phyloP scores from a whole-genome alignment of 192 early-diverging fungal genomes.

The Backusella macrospora region DNA sequence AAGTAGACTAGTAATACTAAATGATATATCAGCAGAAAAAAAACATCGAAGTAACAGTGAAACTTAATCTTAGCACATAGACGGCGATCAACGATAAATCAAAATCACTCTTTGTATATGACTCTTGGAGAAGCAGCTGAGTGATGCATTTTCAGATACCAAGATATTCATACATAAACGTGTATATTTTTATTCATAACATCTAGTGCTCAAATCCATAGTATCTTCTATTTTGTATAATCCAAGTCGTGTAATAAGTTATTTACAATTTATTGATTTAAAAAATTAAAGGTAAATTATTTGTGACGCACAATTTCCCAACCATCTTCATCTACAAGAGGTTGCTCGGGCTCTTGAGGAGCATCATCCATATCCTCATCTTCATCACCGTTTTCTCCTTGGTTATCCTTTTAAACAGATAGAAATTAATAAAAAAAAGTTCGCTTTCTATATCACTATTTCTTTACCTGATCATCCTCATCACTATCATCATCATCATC shows the following conservation, averaged over 20 bases:
- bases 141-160: too few relatives aligned
- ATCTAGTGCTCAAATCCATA: too few relatives aligned
- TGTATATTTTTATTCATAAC: too few relatives aligned
- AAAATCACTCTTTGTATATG: too few relatives aligned
- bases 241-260: neutral
- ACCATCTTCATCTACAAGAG: slow-evolving; percentile 24
- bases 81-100: too few relatives aligned
- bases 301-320: slow-evolving; percentile 26
- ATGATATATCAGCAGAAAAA: too few relatives aligned
- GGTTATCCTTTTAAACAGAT: neutral
- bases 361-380: slow-evolving; percentile 27
- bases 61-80: too few relatives aligned
- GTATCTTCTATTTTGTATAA: too few relatives aligned
- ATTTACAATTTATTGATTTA: slow-evolving; percentile 8
- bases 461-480: slow-evolving; percentile 20
- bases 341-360: slow-evolving; percentile 4
- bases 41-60: too few relatives aligned
- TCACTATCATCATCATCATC: slow-evolving; percentile 41
- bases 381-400: neutral
- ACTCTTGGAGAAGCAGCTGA: too few relatives aligned
- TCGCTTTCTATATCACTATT: neutral
- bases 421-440: neutral
- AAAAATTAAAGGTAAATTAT: slow-evolving; percentile 8
- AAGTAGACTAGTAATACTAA: too few relatives aligned
- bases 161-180: too few relatives aligned